A percentile compares a stretch with the other conserved stretches of the same genome.
Evolutionary conservation across 2,329 filamentous ascomycete species (phyloP).

Genomic region (Penicillium sp.): DNA sequence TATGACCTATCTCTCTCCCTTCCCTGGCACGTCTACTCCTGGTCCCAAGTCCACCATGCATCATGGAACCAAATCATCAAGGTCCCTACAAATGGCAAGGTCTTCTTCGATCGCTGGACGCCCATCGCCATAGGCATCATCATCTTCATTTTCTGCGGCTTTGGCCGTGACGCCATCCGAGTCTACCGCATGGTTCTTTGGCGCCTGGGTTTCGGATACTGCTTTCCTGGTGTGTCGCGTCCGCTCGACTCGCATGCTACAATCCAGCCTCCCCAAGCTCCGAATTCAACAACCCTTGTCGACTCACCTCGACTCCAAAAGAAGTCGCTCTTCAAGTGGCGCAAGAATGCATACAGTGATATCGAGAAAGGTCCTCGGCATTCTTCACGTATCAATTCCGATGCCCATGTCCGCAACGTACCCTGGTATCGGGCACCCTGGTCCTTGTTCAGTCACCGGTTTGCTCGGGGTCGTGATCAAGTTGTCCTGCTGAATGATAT

Average conservation of each 20-base stretch:
- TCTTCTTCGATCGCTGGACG: conserved; percentile 59
- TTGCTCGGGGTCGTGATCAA: conserved; percentile 5
- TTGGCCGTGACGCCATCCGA: conserved; percentile 59
- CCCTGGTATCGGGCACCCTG: conserved; percentile 9
- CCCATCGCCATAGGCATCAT: conserved; percentile 55
- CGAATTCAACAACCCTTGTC: conserved; percentile 16
- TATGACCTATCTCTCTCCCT: conserved; percentile 38
- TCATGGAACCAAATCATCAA: conserved; percentile 53
- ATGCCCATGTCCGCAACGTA: neutral
- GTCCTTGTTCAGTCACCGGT: conserved; percentile 13
- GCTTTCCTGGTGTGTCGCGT: conserved; percentile 27
- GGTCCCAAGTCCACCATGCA: conserved; percentile 53
- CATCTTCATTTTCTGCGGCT: conserved; percentile 65
- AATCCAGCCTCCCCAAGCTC: neutral
- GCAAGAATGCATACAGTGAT: conserved; percentile 17
- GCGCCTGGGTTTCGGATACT: conserved; percentile 42
- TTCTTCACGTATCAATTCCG: neutral
- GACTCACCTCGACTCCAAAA: conserved; percentile 28
- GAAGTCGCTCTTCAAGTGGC: conserved; percentile 27
- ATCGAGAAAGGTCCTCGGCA: conserved; percentile 22
- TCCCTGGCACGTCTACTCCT: conserved; percentile 51
- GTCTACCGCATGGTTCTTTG: conserved; percentile 53
- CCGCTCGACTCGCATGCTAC: conserved; percentile 17
- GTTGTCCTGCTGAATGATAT: conserved; percentile 17
- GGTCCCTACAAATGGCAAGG: conserved; percentile 44